Evolutionary conservation across 805 yeast species (phyloP).

Genomic region (Saccharomyces eubayanus): DNA sequence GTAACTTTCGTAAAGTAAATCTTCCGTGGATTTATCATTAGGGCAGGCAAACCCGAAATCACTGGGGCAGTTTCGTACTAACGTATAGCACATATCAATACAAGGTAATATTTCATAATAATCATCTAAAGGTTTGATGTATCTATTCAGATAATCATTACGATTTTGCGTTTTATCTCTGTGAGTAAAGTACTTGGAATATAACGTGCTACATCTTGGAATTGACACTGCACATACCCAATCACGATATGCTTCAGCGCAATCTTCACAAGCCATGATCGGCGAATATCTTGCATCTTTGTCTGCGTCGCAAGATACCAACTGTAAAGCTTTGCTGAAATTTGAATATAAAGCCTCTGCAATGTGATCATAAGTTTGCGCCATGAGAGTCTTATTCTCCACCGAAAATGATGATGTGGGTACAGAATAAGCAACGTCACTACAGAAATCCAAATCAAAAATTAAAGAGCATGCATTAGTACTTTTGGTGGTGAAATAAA

Average conservation of each 20-base stretch:
- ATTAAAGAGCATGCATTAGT: slow-evolving; percentile 61
- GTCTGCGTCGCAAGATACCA: slow-evolving; percentile 64
- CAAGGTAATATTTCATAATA: slow-evolving; percentile 87
- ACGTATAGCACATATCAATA: slow-evolving; percentile 63
- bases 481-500: slow-evolving; percentile 48
- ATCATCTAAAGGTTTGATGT: slow-evolving; percentile 43
- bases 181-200: slow-evolving; percentile 36
- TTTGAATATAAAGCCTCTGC: slow-evolving; percentile 51
- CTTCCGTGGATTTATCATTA: slow-evolving; percentile 4
- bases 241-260: slow-evolving; percentile 59
- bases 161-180: slow-evolving; percentile 50
- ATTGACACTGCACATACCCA: slow-evolving; percentile 89
- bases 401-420: slow-evolving; percentile 44
- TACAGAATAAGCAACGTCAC: slow-evolving; percentile 77
- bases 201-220: slow-evolving; percentile 67
- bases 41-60: slow-evolving; percentile 76
- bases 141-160: slow-evolving; percentile 46
- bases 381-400: slow-evolving; percentile 31
- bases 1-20: slow-evolving; percentile 27
- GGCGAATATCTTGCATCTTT: slow-evolving; percentile 66
- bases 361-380: slow-evolving; percentile 50
- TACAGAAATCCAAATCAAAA: slow-evolving; percentile 68
- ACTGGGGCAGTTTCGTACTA: slow-evolving; percentile 79
- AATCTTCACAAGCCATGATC: slow-evolving; percentile 61
- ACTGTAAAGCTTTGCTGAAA: slow-evolving; percentile 69